Evolutionary conservation across 2,329 filamentous ascomycete species (phyloP).

Genomic region (Neonectria ditissima): DNA sequence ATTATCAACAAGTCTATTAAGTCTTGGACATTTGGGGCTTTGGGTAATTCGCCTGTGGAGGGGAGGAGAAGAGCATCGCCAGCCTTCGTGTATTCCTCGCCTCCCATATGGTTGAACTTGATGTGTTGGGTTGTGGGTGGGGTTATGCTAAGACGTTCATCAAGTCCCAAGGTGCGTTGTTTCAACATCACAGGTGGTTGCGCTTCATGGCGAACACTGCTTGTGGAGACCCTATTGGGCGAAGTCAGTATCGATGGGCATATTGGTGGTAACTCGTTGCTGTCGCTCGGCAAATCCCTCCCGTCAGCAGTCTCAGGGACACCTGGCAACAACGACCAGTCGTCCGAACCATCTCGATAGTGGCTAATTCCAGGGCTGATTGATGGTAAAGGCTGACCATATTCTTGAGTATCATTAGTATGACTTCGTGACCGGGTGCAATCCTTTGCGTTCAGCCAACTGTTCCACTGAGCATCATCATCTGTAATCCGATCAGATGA

Average conservation of each 20-base stretch:
- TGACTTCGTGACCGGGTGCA: neutral
- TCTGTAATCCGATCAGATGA: constrained; percentile 9
- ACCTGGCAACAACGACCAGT: neutral
- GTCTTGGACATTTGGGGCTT: constrained; percentile 30
- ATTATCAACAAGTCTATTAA: constrained; percentile 37
- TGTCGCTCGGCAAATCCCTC: neutral
- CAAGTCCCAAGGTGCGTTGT: neutral
- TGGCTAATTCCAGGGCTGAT: constrained; percentile 36
- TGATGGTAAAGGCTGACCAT: neutral
- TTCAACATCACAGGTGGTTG: constrained; percentile 10
- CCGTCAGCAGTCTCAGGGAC: neutral
- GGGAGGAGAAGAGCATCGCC: constrained; percentile 20
- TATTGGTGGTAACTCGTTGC: neutral
- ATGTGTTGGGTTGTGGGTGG: neutral
- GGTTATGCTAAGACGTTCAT: neutral
- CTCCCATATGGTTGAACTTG: constrained; percentile 2
- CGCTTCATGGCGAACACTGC: neutral
- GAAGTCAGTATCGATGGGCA: neutral
- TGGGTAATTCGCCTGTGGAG: constrained; percentile 5
- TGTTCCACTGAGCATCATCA: constrained; percentile 40
- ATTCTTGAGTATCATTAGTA: neutral
- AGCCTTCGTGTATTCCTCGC: constrained; percentile 5
- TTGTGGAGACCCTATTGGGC: neutral
- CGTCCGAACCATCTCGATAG: constrained; percentile 26
- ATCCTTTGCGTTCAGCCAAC: constrained; percentile 34